Evolutionary conservation across 2,329 filamentous ascomycete genomes (phyloP).

Genomic region (Alternaria ethzedia): DNA sequence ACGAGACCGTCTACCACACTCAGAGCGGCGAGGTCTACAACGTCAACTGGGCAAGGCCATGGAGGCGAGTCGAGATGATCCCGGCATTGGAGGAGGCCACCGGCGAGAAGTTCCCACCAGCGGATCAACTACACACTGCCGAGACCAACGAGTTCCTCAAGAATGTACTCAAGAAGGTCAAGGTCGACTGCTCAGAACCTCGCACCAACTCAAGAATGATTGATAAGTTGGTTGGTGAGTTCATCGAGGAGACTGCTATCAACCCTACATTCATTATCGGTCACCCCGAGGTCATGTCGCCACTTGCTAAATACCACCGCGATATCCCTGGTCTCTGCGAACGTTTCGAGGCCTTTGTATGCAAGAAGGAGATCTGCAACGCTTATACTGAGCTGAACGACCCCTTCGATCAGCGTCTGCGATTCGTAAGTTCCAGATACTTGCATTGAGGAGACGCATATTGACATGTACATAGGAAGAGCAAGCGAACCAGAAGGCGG

Average conservation of each 20-base stretch:
- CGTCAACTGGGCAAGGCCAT: conserved; percentile 95
- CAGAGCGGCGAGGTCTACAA: conserved; percentile 85
- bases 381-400: conserved; percentile 98
- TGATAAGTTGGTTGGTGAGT: conserved; percentile 90
- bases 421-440: conserved; percentile 61
- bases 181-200: conserved; percentile 87
- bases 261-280: conserved; percentile 91
- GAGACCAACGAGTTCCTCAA: conserved; percentile 87
- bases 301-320: conserved; percentile 94
- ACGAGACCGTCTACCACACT: conserved; percentile 84
- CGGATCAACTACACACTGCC: conserved; percentile 85
- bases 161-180: conserved; percentile 81
- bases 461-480: conserved; percentile 61
- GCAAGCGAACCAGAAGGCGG: conserved; percentile 89
- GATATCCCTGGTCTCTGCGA: conserved; percentile 82
- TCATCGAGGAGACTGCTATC: conserved; percentile 90
- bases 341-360: conserved; percentile 96
- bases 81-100: conserved; percentile 86
- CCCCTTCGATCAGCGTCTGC: conserved; percentile 83
- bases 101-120: conserved; percentile 91
- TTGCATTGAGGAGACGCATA: neutral
- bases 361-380: conserved; percentile 96
- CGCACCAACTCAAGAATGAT: conserved; percentile 95
- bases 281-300: conserved; percentile 89
- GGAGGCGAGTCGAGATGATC: conserved; percentile 96